Conservation (phyloP, 2,329 filamentous ascomycete species). For the Fusarium succisae region DNA sequence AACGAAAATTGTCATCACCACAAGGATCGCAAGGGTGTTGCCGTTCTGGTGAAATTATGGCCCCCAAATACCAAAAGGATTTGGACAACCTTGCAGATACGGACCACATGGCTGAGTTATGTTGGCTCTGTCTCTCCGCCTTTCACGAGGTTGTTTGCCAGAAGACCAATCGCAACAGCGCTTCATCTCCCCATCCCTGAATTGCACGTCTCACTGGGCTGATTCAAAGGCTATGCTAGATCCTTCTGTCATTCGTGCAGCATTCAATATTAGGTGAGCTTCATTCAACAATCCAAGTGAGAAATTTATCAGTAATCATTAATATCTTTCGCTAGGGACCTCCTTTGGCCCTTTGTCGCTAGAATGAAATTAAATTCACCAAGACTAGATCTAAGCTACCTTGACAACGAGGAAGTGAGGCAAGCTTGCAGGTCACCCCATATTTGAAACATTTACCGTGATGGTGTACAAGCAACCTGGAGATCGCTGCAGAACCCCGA, state of each 20-base stretch:
- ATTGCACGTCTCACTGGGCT: neutral
- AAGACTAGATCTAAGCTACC: neutral
- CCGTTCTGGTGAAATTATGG: neutral
- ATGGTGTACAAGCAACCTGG: neutral
- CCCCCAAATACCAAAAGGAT: neutral
- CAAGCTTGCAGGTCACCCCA: neutral
- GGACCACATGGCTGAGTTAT: neutral
- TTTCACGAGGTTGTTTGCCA: accelerated
- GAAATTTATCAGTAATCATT: neutral
- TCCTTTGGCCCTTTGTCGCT: neutral
- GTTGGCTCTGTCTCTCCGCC: neutral
- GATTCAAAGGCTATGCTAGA: neutral
- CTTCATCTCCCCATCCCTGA: no score
- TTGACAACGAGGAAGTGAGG: no score
- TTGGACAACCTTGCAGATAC: neutral
- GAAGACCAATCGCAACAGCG: neutral
- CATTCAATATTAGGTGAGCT: neutral
- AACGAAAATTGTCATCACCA: accelerated
- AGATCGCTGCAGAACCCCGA: neutral
- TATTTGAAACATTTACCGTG: neutral
- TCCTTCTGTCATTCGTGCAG: neutral
- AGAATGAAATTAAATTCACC: accelerated
- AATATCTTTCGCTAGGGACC: accelerated
- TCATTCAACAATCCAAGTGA: neutral
- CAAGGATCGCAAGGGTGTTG: neutral